Evolutionary conservation across 2,329 filamentous ascomycete genomes (phyloP).

Genomic region (Colletotrichum gloeosporioides): DNA sequence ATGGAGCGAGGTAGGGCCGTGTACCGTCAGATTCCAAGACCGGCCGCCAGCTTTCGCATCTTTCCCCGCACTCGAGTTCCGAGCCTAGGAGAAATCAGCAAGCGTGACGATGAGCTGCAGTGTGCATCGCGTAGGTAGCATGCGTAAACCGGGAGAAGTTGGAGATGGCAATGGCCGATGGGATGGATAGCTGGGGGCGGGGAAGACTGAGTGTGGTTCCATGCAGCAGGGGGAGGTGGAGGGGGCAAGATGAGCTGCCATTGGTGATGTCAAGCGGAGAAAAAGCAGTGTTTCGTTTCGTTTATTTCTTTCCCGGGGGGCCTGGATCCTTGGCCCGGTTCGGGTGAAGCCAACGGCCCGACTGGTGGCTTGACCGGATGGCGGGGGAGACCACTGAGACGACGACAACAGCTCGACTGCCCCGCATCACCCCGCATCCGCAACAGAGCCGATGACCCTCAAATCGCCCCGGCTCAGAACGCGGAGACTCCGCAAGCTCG

Average conservation of each 20-base stretch:
- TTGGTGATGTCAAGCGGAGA: background rate
- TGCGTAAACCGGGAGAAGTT: background rate
- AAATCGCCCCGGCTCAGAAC: background rate
- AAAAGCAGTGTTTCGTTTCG: background rate
- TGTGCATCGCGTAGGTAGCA: background rate
- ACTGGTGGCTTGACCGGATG: constrained; percentile 20
- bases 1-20: constrained; percentile 13
- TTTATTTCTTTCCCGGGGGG: background rate
- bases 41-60: background rate
- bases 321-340: background rate
- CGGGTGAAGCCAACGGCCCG: constrained; percentile 14
- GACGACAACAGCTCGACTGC: background rate
- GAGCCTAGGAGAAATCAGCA: background rate
- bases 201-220: background rate
- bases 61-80: constrained; percentile 1
- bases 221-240: background rate
- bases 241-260: background rate
- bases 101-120: constrained; percentile 2
- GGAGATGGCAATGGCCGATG: background rate
- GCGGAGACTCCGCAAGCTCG: constrained; percentile 19
- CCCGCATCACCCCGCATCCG: constrained; percentile 14
- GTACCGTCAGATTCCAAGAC: background rate
- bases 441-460: background rate
- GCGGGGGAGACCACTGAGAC: constrained; percentile 4
- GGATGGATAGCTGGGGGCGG: background rate